phyloP scores from a whole-genome alignment of 768 basidiomycete species.

The Hortiboletus campestris region DNA sequence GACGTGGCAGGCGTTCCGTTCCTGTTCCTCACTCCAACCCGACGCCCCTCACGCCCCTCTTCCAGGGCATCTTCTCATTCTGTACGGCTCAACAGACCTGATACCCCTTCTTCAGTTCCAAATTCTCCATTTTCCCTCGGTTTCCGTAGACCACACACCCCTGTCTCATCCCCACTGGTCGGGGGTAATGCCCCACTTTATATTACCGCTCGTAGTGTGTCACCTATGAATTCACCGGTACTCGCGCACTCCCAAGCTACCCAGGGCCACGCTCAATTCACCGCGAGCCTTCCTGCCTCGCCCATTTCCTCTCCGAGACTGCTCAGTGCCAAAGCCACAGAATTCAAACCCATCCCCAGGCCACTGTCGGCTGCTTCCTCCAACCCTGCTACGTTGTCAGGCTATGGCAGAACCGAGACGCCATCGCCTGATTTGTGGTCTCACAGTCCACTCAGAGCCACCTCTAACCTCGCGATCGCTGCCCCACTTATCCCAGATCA shows the following conservation, averaged over 20 bases:
- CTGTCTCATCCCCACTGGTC: slow-evolving; percentile 74
- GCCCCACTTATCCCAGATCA: slow-evolving; percentile 83
- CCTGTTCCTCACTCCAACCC: slow-evolving; percentile 75
- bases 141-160: slow-evolving; percentile 79
- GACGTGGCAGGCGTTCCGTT: slow-evolving; percentile 81
- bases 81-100: slow-evolving; percentile 65
- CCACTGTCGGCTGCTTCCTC: slow-evolving; percentile 71
- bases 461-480: slow-evolving; percentile 88
- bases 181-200: slow-evolving; percentile 53
- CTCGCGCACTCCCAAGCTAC: slow-evolving; percentile 54
- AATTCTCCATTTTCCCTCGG: slow-evolving; percentile 72
- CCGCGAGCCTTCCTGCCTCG: slow-evolving; percentile 81
- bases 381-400: slow-evolving; percentile 48
- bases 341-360: slow-evolving; percentile 82
- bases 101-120: slow-evolving; percentile 74
- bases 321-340: slow-evolving; percentile 85
- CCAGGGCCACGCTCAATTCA: slow-evolving; percentile 58
- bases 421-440: slow-evolving; percentile 93
- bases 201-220: slow-evolving; percentile 51
- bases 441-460: slow-evolving; percentile 62
- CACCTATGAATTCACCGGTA: slow-evolving; percentile 67
- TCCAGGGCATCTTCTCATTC: slow-evolving; percentile 77
- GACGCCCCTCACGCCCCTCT: slow-evolving; percentile 77
- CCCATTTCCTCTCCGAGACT: slow-evolving; percentile 83
- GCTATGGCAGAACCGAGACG: slow-evolving; percentile 62